Evolutionary conservation across 2,329 filamentous ascomycete genomes (phyloP), one percentile per base, ranked within the genome.

Genomic region (Arthroderma sp.): DNA sequence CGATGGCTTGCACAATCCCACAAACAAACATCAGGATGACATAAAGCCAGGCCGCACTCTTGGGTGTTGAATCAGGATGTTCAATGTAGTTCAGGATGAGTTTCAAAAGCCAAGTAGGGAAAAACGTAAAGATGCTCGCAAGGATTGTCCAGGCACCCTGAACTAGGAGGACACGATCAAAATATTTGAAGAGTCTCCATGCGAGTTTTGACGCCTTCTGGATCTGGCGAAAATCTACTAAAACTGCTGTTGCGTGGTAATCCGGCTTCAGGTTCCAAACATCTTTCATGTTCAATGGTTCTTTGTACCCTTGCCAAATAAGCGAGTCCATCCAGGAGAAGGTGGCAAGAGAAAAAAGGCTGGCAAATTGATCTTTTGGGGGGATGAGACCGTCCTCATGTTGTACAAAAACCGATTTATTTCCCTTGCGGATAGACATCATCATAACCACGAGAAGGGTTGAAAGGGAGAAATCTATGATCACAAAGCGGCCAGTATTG

Each of bases 61-160:
- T 67, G 0, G 91, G 88, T 0, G 82, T 82, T 3, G 72, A 69
- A 1, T 77, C 72, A 1, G 88, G 87, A 45, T 83, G 71, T 65
- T 98, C 87, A n/a, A 96, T 83, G 57, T 93, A 95, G 62, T 95
- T 81, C 29, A 98, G 71, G 49, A 98, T 96, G 10, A 83, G 83
- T 60, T 88, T 89, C 36, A 98, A 74, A 15, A 98, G 75, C 40
- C 98, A 70, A 2, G 91, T 98, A 1, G 91, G 91, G 9, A 85
- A 80, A 65, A 96, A 98, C 2, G 85, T 88, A 52, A 96, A 83
- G 33, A 91, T 62, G 15, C 85, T 87, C 6, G 81, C 81, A 11
- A 94, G 68, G 2, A 81, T 73, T 11, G 88, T 88, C 78, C 87
- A 91, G 11, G 72, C 64, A 49, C 82, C 86, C 61, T 98, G 91